Evolutionary conservation across 805 yeast species (phyloP).

Genomic region (Zygosaccharomyces bailii): DNA sequence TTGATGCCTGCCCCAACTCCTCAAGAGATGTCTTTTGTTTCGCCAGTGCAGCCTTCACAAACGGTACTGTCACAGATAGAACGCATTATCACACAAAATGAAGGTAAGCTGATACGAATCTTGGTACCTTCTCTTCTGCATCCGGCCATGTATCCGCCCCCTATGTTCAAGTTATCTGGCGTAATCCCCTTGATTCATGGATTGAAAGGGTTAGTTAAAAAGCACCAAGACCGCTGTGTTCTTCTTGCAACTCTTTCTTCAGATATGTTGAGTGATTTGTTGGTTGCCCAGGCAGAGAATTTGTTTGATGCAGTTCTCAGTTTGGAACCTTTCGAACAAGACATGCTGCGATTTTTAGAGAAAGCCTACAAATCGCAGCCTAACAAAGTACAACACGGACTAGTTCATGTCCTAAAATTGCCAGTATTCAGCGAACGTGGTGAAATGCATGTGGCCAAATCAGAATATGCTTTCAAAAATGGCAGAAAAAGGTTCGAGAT

Average conservation of each 20-base stretch:
- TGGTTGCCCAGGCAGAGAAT: slow-evolving; percentile 53
- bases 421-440: slow-evolving; percentile 70
- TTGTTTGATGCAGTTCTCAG: slow-evolving; percentile 66
- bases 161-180: slow-evolving; percentile 42
- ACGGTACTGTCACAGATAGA: slow-evolving; percentile 43
- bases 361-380: slow-evolving; percentile 61
- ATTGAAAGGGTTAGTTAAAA: slow-evolving; percentile 51
- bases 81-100: slow-evolving; percentile 41
- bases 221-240: slow-evolving; percentile 44
- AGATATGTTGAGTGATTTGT: slow-evolving; percentile 54
- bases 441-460: slow-evolving; percentile 65
- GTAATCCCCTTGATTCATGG: slow-evolving; percentile 60
- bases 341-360: slow-evolving; percentile 61
- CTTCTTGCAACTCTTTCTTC: slow-evolving; percentile 56
- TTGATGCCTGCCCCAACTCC: slow-evolving; percentile 62
- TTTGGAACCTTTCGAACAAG: slow-evolving; percentile 78
- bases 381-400: slow-evolving; percentile 77
- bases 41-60: slow-evolving; percentile 34
- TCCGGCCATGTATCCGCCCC: slow-evolving; percentile 68
- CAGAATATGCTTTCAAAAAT: slow-evolving; percentile 83
- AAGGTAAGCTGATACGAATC: slow-evolving; percentile 54
- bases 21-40: slow-evolving; percentile 57
- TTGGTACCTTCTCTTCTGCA: slow-evolving; percentile 74
- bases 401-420: slow-evolving; percentile 68
- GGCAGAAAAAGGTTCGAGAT: slow-evolving; percentile 81